phyloP scores from a whole-genome alignment of 1,284 basidiomycete genomes.

The Schizophyllum commune region DNA sequence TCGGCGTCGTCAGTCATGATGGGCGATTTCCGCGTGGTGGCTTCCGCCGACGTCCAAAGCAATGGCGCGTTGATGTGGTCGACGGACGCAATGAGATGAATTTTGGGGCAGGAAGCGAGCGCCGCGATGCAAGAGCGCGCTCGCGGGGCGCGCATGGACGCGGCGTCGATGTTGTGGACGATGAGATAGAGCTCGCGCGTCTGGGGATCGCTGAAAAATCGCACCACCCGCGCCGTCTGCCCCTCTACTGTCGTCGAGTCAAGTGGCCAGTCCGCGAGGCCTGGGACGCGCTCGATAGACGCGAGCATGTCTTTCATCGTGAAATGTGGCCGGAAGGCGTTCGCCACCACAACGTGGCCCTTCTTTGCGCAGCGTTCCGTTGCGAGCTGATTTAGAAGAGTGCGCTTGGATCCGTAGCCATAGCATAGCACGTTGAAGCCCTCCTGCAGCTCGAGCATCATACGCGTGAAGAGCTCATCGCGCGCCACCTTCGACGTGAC shows the following conservation, averaged over 20 bases:
- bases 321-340: constrained; percentile 72
- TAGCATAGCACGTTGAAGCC: constrained; percentile 86
- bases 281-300: constrained; percentile 59
- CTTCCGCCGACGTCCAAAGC: constrained; percentile 64
- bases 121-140: constrained; percentile 57
- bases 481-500: constrained; percentile 19
- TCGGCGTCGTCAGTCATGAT: constrained; percentile 4
- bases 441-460: constrained; percentile 62
- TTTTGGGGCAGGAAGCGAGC: constrained; percentile 61
- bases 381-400: constrained; percentile 68
- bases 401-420: constrained; percentile 82
- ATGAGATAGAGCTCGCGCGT: constrained; percentile 59
- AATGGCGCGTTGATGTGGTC: constrained; percentile 81
- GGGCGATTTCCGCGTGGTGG: constrained; percentile 41
- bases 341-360: constrained; percentile 73
- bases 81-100: constrained; percentile 77
- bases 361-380: constrained; percentile 39
- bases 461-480: constrained; percentile 48
- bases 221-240: constrained; percentile 55
- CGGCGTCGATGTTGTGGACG: constrained; percentile 83
- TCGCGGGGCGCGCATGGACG: constrained; percentile 56
- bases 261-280: constrained; percentile 32
- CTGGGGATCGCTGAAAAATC: constrained; percentile 40
- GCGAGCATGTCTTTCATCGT: constrained; percentile 62
- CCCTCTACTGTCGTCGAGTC: constrained; percentile 41